Conservation (phyloP, 2,329 filamentous ascomycete species). For the Helminthosporium solani region DNA sequence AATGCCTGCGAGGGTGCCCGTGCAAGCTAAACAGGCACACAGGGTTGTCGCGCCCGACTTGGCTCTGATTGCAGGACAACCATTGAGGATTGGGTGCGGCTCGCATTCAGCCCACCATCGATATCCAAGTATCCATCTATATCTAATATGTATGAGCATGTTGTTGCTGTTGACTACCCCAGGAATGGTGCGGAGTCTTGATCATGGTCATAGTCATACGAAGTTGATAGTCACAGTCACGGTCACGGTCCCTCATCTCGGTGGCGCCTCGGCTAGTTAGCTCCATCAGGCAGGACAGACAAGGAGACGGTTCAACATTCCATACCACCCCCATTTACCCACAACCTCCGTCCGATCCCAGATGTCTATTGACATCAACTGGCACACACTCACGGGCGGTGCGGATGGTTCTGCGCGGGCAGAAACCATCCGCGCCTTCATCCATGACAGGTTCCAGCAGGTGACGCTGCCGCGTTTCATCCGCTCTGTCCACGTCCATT, state of each 20-base stretch:
- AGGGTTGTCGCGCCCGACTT: background rate
- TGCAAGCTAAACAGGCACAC: background rate
- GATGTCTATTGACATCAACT: slow-evolving; percentile 98
- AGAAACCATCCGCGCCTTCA: slow-evolving; percentile 84
- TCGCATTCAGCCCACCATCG: background rate
- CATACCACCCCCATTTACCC: slow-evolving; percentile 26
- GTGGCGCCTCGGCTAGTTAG: slow-evolving; percentile 12
- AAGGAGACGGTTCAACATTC: slow-evolving; percentile 11
- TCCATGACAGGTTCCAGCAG: slow-evolving; percentile 93
- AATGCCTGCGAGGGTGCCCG: background rate
- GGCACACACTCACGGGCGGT: slow-evolving; percentile 87
- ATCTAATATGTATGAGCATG: background rate
- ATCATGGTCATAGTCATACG: too few relatives aligned
- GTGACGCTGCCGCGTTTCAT: slow-evolving; percentile 92
- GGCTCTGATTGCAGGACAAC: background rate
- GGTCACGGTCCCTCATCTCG: slow-evolving; percentile 6
- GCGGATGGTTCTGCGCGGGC: slow-evolving; percentile 83
- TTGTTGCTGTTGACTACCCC: too few relatives aligned
- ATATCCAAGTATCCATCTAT: slow-evolving; percentile 6
- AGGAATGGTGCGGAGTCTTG: too few relatives aligned
- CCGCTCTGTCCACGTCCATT: slow-evolving; percentile 89
- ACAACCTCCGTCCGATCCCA: slow-evolving; percentile 20
- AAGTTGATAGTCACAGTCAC: too few relatives aligned
- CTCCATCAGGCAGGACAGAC: slow-evolving; percentile 8
- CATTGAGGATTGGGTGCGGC: slow-evolving; percentile 1